Base-by-base conservation (phyloP, 2,329 filamentous ascomycete genomes). In the Phyllosticta citriasiana region DNA sequence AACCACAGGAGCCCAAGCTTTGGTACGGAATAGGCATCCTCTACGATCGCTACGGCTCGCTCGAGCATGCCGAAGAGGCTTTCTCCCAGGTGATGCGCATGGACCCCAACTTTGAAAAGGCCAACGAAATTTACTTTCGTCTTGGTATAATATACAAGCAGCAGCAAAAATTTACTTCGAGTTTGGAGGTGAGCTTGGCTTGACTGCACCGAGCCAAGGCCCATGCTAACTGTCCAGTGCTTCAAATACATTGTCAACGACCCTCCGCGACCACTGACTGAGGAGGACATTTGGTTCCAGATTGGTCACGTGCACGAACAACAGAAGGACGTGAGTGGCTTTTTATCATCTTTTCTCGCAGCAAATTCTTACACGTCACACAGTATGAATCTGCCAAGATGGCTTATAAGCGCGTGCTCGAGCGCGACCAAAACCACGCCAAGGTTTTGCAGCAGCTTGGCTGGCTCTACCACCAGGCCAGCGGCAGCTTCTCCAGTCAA, bases 121-220 rank as follows among this genome's bases (percentile, higher is more conserved):
- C 93, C 62, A 97, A 97, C 70, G 94, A 99, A 74, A 97, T 99
- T 59, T 99, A 97, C 75, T 99, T 99, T 77, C 86, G 94, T 27
- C 83, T 99, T 8, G 94, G 94, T n/a, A 99, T 99, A 78, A 97
- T 99, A 66, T 97, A 97, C 80, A 99, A 99, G 74, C 93, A 97
- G 70, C 94, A 97, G 72, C 88, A 92, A 64, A 97, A 97, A 74
- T 99, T 92, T 73, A 81, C 81, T 58, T 88, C 95, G 71, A 97
- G 92, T 80, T 80, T 97, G 54, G 94, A 97, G 77, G 92, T 96
- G 79, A 69, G 69, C 64, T 27, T 3, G 16, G 7, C n/a, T 35
- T n/a, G 8, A 24, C 14, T 19, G 50, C 26, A 12, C 19, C 14
- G n/a, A 2, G 4, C 4, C 16, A 22, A 22, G 16, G n/a, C 14